Conservation (phyloP, 2,329 filamentous ascomycete genomes). For the Diaporthe vexans region DNA sequence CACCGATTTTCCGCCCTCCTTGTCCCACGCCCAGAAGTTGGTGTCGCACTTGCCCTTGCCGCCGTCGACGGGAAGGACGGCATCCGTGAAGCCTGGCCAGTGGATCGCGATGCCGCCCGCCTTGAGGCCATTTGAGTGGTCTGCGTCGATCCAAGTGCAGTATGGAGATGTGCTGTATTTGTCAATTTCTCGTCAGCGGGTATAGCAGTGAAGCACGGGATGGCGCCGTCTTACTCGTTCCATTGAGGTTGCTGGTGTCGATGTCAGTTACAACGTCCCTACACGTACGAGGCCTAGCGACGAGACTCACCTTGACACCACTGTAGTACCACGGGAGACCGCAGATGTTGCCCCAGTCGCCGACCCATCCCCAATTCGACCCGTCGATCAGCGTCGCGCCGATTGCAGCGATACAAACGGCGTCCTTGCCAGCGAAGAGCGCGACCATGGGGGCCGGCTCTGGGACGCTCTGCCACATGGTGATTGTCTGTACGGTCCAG, state of each 20-base stretch:
- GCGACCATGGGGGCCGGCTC: neutral
- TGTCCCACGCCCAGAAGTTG: neutral
- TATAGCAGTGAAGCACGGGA: accelerated
- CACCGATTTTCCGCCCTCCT: neutral
- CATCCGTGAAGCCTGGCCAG: neutral
- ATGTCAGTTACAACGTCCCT: neutral
- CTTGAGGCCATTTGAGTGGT: neutral
- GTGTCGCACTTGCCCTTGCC: neutral
- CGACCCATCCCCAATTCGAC: neutral
- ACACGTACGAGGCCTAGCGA: neutral
- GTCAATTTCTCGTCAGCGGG: neutral
- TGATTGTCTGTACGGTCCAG: neutral
- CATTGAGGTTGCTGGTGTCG: neutral
- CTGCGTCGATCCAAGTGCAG: constrained; percentile 12
- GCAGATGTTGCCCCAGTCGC: constrained; percentile 10
- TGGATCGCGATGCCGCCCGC: neutral
- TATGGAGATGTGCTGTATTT: neutral
- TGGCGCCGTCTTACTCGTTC: neutral
- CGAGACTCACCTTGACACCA: neutral
- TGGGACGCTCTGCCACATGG: neutral
- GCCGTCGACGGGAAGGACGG: neutral
- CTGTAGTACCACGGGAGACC: constrained; percentile 12
- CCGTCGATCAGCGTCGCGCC: constrained; percentile 5
- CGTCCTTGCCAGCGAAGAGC: neutral
- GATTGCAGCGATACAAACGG: constrained; percentile 15